These are phyloP conservation scores for Pyrenopolyporus hunteri DNA, from an alignment of 495 filamentous ascomycete genomes.

Conservation along the genomic window DNA sequence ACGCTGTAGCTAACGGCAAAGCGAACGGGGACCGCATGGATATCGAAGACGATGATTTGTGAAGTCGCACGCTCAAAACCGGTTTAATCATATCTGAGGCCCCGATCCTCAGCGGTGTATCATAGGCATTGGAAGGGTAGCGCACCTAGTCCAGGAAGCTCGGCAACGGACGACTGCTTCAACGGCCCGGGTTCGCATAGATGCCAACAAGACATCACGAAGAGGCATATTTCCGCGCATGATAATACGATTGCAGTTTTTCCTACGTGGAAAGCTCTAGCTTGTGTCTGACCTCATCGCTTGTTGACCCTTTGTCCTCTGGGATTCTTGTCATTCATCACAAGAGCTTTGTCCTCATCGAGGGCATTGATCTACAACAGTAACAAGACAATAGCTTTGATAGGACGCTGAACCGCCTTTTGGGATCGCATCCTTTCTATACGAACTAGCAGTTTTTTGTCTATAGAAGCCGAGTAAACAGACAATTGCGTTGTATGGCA, in stretches of 20 bases:
- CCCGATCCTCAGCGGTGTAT: conserved; percentile 37
- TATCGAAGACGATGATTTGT: conserved; percentile 55
- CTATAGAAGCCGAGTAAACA: not conserved
- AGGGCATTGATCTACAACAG: conserved; percentile 4
- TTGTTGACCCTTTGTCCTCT: conserved; percentile 1
- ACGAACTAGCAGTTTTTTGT: not conserved
- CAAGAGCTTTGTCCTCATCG: not conserved
- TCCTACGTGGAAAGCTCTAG: not conserved
- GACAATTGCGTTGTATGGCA: conserved; percentile 1
- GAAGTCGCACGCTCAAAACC: conserved; percentile 13
- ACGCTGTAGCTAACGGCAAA: conserved; percentile 56
- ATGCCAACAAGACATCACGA: conserved; percentile 8
- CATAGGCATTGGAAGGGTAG: conserved; percentile 45
- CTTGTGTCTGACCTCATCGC: not conserved
- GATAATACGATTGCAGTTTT: conserved; percentile 3
- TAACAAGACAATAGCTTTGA: no score
- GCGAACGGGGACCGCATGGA: conserved; percentile 63
- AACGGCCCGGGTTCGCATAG: conserved; percentile 11
- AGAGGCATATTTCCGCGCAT: not conserved
- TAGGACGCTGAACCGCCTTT: no score
- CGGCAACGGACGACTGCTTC: conserved; percentile 27
- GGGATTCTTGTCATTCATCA: not conserved
- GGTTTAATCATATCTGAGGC: conserved; percentile 20
- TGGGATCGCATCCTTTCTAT: not conserved
- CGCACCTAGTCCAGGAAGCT: conserved; percentile 37